Conservation (phyloP, 352 stramenopile species). For the Phytophthora citrophthora region DNA sequence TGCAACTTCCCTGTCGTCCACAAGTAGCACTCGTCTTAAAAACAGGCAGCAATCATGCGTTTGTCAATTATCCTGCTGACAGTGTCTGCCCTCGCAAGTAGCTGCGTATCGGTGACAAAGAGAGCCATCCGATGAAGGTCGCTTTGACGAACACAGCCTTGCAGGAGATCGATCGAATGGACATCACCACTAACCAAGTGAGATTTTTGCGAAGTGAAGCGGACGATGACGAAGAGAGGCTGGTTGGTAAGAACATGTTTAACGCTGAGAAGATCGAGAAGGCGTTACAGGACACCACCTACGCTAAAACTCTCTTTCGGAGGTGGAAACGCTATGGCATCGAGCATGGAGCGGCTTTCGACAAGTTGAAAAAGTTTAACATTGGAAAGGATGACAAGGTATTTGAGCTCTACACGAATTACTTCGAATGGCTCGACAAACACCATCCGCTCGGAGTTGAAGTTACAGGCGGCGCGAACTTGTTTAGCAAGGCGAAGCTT, state of each 20-base stretch:
- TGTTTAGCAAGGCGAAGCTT: slow-evolving; percentile 8
- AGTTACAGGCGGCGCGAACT: neutral
- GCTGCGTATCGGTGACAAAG: neutral
- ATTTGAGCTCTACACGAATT: no score
- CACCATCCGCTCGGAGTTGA: no score
- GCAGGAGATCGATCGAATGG: neutral
- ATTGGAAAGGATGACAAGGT: no score
- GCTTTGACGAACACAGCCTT: neutral
- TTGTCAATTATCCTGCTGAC: neutral
- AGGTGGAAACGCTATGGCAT: slow-evolving; percentile 10
- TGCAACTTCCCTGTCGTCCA: neutral
- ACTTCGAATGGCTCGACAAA: no score
- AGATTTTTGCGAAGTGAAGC: neutral
- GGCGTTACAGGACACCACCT: neutral
- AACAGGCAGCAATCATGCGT: neutral
- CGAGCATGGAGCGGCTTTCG: neutral
- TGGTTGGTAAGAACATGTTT: slow-evolving; percentile 11
- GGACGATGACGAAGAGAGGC: slow-evolving; percentile 2
- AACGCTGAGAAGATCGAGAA: slow-evolving; percentile 2
- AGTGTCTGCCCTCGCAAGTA: neutral
- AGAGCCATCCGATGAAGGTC: neutral
- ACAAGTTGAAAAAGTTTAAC: no score
- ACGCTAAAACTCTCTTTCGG: slow-evolving; percentile 8
- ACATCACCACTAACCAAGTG: neutral
- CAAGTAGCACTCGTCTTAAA: no score